Evolutionary conservation across 352 stramenopile genomes (phyloP).

Genomic region (Globisporangium cederbergense): DNA sequence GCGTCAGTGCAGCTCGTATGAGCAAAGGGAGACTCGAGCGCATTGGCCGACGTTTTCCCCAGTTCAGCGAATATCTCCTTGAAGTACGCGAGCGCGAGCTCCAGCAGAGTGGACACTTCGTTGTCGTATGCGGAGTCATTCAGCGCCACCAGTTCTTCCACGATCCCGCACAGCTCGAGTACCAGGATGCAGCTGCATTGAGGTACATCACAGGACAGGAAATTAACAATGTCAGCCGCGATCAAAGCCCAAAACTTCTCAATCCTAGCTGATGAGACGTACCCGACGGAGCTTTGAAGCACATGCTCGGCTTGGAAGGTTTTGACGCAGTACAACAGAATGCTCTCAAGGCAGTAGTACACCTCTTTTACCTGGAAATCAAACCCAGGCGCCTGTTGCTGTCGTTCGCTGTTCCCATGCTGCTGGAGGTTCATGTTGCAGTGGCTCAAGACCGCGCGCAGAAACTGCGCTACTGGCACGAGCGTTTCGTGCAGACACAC

Average conservation of each 20-base stretch:
- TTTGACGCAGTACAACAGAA: slow-evolving; percentile 17
- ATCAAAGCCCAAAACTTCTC: neutral
- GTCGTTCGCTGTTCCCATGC: neutral
- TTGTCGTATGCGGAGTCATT: slow-evolving; percentile 8
- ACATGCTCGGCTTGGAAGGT: slow-evolving; percentile 7
- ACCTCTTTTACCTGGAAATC: slow-evolving; percentile 19
- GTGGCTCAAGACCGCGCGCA: slow-evolving; percentile 65
- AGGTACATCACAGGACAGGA: neutral
- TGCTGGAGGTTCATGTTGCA: slow-evolving; percentile 39
- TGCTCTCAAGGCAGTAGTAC: slow-evolving; percentile 13
- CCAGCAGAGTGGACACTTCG: slow-evolving; percentile 8
- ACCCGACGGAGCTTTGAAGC: slow-evolving; percentile 20
- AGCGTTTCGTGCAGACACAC: slow-evolving; percentile 54
- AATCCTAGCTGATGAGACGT: neutral
- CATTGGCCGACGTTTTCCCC: slow-evolving; percentile 11
- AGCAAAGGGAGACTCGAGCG: slow-evolving; percentile 12
- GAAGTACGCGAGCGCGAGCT: slow-evolving; percentile 35
- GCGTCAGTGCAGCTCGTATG: neutral
- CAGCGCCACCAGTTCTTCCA: slow-evolving; percentile 37
- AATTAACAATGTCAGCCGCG: neutral
- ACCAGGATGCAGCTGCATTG: slow-evolving; percentile 53
- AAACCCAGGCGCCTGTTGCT: slow-evolving; percentile 17
- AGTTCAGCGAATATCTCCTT: slow-evolving; percentile 27
- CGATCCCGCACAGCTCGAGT: slow-evolving; percentile 61
- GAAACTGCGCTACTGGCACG: slow-evolving; percentile 60